Base-by-base conservation (phyloP, 805 yeast genomes). In the Kodamaea kaohsiungensis region DNA sequence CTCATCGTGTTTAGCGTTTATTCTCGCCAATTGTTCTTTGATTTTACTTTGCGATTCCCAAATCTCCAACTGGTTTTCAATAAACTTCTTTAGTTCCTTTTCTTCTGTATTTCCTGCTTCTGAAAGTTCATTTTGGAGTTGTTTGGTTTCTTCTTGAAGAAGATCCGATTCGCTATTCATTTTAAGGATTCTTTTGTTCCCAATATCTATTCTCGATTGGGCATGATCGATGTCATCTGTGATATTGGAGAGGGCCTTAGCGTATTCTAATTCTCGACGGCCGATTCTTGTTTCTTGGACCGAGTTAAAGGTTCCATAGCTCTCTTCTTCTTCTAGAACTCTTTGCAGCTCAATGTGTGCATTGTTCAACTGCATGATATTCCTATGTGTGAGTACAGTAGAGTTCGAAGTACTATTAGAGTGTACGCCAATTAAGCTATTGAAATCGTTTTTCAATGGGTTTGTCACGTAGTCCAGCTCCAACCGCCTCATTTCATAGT, bases 391-490 rank as follows among this genome's bases (percentile, higher is more conserved):
- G 49, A 86, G 70, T 7, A 83, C 58, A 43, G 59, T 56, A 2
- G 56, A 52, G 16, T 73, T 77, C 43, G 73, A 37, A 22, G 25
- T 22, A 22, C 25, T 6, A 16, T 73, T 65, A 1, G 78, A 71
- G 15, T 79, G 68, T 7, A 84, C 81, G 10, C 88, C 88, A 13
- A 79, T 73, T 49, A 81, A 64, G 42, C 69, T 70, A 30, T 78
- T 76, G 66, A 73, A 76, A 53, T 78, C 79, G 58, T 81, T 84
- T 46, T 68, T 70, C 46, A 87, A 67, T 0, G 95, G 92, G 61
- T 88, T 88, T 22, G 87, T 78, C 6, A 88, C 78, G 64, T 89
- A 89, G 55, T 84, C 85, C 70, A 81, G 84, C 58, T 82, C 81
- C 50, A 87, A 71, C 59, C 95, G 74, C 67, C 86, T 86, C 22